phyloP scores from a whole-genome alignment of 2,329 filamentous ascomycete genomes.

The Claviceps humidiphila region DNA sequence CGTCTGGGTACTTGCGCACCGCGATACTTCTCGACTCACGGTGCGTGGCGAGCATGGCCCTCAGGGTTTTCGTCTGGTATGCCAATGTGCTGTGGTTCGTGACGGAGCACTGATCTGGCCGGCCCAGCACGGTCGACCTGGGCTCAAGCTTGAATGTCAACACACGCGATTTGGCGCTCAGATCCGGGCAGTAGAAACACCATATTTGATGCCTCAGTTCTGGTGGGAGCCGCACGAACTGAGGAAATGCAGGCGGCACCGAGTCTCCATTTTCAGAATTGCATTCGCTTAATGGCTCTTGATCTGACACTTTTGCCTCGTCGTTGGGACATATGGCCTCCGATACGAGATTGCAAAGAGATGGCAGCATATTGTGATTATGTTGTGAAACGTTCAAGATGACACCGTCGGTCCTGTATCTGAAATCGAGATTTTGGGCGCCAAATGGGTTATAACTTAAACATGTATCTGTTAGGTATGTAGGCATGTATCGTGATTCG shows the following conservation, averaged over 20 bases:
- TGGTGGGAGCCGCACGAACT: constrained; percentile 16
- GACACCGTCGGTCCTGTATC: too few species aligned
- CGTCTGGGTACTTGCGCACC: constrained; percentile 18
- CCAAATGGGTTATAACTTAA: too few species aligned
- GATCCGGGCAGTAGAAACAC: constrained; percentile 19
- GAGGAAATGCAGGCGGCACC: constrained; percentile 9
- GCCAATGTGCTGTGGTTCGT: constrained; percentile 13
- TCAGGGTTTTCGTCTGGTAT: constrained; percentile 16
- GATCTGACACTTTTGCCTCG: constrained; percentile 6
- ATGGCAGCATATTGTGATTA: too few species aligned
- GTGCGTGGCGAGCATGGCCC: constrained; percentile 20
- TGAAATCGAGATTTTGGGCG: too few species aligned
- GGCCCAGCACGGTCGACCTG: neutral
- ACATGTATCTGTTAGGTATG: too few species aligned
- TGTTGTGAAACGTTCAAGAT: too few species aligned
- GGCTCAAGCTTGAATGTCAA: constrained; percentile 7
- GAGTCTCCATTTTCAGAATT: neutral
- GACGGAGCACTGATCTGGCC: constrained; percentile 8
- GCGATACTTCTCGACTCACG: constrained; percentile 22
- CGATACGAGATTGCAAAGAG: too few species aligned
- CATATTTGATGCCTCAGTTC: constrained; percentile 23
- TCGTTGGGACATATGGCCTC: neutral
- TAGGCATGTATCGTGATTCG: too few species aligned
- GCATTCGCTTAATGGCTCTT: neutral
- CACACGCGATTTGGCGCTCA: constrained; percentile 12